Conservation (phyloP, 2,329 filamentous ascomycete genomes). For the Ilyonectria robusta region DNA sequence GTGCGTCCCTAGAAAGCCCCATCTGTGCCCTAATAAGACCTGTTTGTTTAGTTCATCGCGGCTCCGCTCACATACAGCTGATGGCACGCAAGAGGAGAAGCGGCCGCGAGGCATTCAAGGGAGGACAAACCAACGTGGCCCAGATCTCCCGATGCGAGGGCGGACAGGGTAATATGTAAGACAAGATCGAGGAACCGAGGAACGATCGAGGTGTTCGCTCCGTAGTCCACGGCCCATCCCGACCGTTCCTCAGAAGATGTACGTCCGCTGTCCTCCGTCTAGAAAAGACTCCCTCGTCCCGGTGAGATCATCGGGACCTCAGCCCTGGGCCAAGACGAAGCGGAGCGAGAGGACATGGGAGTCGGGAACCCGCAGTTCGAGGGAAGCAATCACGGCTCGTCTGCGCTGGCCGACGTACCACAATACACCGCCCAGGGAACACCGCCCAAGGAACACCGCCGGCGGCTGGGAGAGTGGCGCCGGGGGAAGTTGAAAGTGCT, state of each 20-base stretch:
- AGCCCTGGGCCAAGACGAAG: neutral
- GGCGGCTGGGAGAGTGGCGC: constrained; percentile 3
- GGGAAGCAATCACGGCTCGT: constrained; percentile 3
- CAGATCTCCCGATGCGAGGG: constrained; percentile 38
- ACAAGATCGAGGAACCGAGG: constrained; percentile 37
- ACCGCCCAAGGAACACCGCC: neutral
- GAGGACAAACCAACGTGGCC: constrained; percentile 31
- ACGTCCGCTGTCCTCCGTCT: neutral
- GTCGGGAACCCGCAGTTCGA: constrained; percentile 7
- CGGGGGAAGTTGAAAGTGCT: constrained; percentile 8
- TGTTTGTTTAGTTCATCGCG: constrained; percentile 25
- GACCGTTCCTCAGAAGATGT: constrained; percentile 13
- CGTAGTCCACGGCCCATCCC: constrained; percentile 21
- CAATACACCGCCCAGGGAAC: constrained; percentile 1
- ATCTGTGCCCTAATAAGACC: constrained; percentile 26
- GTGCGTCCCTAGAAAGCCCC: constrained; percentile 6
- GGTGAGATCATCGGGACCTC: neutral
- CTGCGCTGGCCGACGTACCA: constrained; percentile 2
- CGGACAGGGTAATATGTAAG: constrained; percentile 32
- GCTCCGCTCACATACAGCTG: constrained; percentile 18
- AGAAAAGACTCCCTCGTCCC: neutral
- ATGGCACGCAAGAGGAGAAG: constrained; percentile 37
- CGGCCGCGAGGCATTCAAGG: constrained; percentile 37
- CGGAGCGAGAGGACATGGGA: neutral
- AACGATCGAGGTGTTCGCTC: constrained; percentile 35